Evolutionary conservation across 345 rosid species (phyloP), one percentile per base, ranked within the genome.

Genomic region (Hibiscus syriacus): DNA sequence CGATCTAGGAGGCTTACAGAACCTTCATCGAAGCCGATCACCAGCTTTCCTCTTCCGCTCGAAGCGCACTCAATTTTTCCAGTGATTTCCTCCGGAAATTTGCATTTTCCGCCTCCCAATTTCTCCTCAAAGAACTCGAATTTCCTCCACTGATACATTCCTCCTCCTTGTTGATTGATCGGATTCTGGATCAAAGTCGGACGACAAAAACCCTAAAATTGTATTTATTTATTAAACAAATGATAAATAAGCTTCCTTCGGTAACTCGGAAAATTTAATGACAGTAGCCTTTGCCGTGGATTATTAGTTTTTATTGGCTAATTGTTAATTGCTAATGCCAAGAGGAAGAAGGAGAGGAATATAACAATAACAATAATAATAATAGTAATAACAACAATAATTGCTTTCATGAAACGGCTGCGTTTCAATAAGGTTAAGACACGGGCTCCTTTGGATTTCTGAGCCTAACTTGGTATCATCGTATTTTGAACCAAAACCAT

Each of bases 101-200:
- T 36, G 79, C 79, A 60, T 79, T 91, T 85, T 7, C 96, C 91
- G 5, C 90, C 60, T 1, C 89, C 68, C 73, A 87, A 84, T 80
- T 91, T 94, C 82, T 94, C 98, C 85, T 94, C 96, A 83, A 94
- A 94, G 86, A 94, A 94, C 9, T 94, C 99, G 79, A 94, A 94
- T 80, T 94, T 94, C 78, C 99, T 85, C 98, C 84, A 94, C 69
- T 89, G 97, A 68, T 89, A 91, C 98, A 94, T 94, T 30, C 59
- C 13, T 16, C 68, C n/a, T n/a, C n/a, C 55, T 45, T 39, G 25
- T 29, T 3, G 3, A 19, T 20, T 6, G 57, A 64, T 48, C 55
- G 26, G 68, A 16, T 64, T 64, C 36, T 22, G 5, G 55, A 64
- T 64, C 55, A 46, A 4, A 26, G 6, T 16, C 69, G 26, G 5